These are phyloP conservation scores for Metschnikowia peoriensis DNA, from an alignment of 805 yeast genomes.

Conservation along the genomic window DNA sequence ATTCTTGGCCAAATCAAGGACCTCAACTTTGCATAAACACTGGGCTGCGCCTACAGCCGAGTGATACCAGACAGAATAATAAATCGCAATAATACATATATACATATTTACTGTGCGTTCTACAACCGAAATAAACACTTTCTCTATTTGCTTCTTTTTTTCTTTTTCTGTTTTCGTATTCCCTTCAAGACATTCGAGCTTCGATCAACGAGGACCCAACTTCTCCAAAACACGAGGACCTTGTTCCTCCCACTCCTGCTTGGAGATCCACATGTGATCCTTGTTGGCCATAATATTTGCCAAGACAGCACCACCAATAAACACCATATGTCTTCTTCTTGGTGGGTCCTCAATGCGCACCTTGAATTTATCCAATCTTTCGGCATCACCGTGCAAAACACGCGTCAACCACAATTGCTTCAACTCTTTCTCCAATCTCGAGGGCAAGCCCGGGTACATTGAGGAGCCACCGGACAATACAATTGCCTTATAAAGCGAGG, in stretches of 20 bases:
- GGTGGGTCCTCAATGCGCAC: conserved; percentile 98
- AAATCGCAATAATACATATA: not conserved
- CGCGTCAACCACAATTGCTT: conserved; percentile 93
- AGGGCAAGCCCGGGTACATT: conserved; percentile 98
- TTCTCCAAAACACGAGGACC: conserved; percentile 83
- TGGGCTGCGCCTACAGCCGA: no score
- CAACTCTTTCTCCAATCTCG: conserved; percentile 90
- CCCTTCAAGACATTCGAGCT: not conserved
- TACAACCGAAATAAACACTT: not conserved
- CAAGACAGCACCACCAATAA: conserved; percentile 96
- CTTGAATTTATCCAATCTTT: conserved; percentile 86
- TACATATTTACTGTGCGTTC: not conserved
- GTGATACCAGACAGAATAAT: not conserved
- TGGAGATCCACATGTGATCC: conserved; percentile 96
- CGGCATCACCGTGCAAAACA: conserved; percentile 82
- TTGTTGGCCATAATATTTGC: conserved; percentile 98
- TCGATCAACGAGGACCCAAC: conserved; percentile 79
- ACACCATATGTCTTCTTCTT: conserved; percentile 97
- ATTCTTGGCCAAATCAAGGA: conserved; percentile 55
- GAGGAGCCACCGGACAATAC: conserved; percentile 97
- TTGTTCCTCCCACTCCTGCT: conserved; percentile 97
- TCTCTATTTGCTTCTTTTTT: not conserved
- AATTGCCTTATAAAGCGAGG: conserved; percentile 84
- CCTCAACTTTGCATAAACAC: conserved; percentile 29
- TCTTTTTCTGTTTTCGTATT: not conserved